Base-by-base conservation (phyloP, 371 early-diverging fungal genomes). In the Mucor racemosus region DNA sequence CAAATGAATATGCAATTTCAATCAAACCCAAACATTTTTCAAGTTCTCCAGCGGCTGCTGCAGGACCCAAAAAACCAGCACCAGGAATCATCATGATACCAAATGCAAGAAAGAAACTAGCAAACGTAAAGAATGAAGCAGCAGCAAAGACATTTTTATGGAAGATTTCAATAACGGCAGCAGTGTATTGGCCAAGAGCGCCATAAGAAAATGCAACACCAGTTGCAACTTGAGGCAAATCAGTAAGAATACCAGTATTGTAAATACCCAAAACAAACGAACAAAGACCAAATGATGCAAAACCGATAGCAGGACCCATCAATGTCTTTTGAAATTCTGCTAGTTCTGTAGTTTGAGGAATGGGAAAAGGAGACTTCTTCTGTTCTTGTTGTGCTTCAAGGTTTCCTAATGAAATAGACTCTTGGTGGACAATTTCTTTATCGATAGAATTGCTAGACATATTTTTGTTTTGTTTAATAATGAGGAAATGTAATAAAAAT, bases 101-200 rank as follows among this genome's bases (percentile, higher is more conserved):
- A 34, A 72, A 78, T 4, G 78, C 54, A n/a, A 78, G 67, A 39
- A 65, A 78, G 59, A 78, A 78, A n/a, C 78, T 69, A 38, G 72
- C 60, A 58, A 69, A 76, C n/a, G 74, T 71, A 13, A 61, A 17
- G 35, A 78, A 68, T 8, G 70, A 54, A 13, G 72, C 66, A 11
- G 69, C 78, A 55, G 56, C 41, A 54, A 69, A 76, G 11, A 71
- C 62, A 54, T 78, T 72, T 26, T 74, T 74, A 14, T 65, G 67
- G 7, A 71, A 31, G 6, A 76, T 39, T 44, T 74, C 76, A 46
- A 44, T 55, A n/a, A 78, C 44, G 31, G 66, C 66, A 15, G 69
- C 65, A 31, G 71, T 60, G 40, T 73, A 62, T 17, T 74, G 74
- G n/a, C 76, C 78, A 17, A 78, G 55, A 5, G 64, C 69, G 54